phyloP scores from a whole-genome alignment of 2,329 filamentous ascomycete genomes.

The Phyllosticta capitalensis region DNA sequence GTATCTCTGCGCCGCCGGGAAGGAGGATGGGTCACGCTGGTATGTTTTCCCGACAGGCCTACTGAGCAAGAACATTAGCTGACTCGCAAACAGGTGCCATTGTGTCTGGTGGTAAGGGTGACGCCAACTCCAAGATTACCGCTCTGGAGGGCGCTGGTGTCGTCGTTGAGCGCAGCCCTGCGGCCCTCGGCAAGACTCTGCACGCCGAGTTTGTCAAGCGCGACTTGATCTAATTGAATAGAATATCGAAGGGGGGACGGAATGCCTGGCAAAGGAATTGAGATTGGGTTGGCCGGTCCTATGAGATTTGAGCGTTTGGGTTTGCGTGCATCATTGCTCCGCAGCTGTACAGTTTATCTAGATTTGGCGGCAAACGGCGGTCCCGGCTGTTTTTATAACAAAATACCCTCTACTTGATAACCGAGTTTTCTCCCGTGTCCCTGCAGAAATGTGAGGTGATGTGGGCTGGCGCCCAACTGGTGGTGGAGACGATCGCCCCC shows the following conservation, averaged over 20 bases:
- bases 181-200: constrained; percentile 82
- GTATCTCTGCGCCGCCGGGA: constrained; percentile 93
- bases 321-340: constrained; percentile 10
- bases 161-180: constrained; percentile 90
- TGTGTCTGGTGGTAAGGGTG: constrained; percentile 93
- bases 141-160: constrained; percentile 90
- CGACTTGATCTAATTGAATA: constrained; percentile 67
- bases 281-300: not conserved
- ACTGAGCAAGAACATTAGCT: not conserved
- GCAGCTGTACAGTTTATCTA: constrained; percentile 11
- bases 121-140: constrained; percentile 95
- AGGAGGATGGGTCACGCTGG: constrained; percentile 98
- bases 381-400: constrained; percentile 2
- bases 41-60: constrained; percentile 21
- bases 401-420: constrained; percentile 5
- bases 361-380: constrained; percentile 10
- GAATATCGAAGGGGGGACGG: not conserved
- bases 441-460: not conserved
- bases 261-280: not conserved
- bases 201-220: constrained; percentile 93
- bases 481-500: not conserved
- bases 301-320: constrained; percentile 8
- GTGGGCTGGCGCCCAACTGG: not conserved
- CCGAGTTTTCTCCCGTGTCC: not conserved
- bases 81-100: constrained; percentile 53